Base-by-base conservation (phyloP, 192 early-diverging fungal species). In the Umbelopsis sp. region DNA sequence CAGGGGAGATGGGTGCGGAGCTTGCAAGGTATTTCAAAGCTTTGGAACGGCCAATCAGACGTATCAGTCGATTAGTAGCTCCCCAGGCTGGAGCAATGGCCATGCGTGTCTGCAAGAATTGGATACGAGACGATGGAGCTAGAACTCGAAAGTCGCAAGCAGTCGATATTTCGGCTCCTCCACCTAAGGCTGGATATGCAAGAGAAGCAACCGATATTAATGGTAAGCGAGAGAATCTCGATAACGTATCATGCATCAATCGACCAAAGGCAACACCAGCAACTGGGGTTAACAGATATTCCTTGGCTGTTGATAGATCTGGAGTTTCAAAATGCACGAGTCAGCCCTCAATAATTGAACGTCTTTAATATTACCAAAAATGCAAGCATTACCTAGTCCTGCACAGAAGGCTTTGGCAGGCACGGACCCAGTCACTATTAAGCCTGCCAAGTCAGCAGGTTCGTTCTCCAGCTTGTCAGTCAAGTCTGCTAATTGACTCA, bases 21-120 rank as follows among this genome's bases (percentile, higher is more conserved):
- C 77, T 68, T 3, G 77, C 82, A 59, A 91, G 74, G 6, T 89
- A 66, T 41, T 72, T 45, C 24, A 91, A 51, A 2, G 88, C 88
- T 1, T 76, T 70, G 8, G 78, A 71, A 9, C 77, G 77, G 0
- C 86, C 79, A 10, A 91, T 74, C 21, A 87, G 71, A 14, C 70
- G 45, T 1, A 84, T 34, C 17, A 87, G 53, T 52, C 87, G 69
- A 20, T 68, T 69, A 20, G 76, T 81, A n/a, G 88, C 89, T 50
- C 88, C 88, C 90, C 90, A 91, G 17, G 86, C 89, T 0, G 90
- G 76, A 16, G 84, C 83, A 5, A 87, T 78, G 4, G 86, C 88
- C 87, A 90, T 90, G 16, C 81, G 73, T 0, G 83, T 76, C 66
- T 91, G 88, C 1, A 91, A 80, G 74, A 91, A 91, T 24, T 82